phyloP scores from a whole-genome alignment of 2,329 filamentous ascomycete genomes.

The Cladophialophora chaetospira region DNA sequence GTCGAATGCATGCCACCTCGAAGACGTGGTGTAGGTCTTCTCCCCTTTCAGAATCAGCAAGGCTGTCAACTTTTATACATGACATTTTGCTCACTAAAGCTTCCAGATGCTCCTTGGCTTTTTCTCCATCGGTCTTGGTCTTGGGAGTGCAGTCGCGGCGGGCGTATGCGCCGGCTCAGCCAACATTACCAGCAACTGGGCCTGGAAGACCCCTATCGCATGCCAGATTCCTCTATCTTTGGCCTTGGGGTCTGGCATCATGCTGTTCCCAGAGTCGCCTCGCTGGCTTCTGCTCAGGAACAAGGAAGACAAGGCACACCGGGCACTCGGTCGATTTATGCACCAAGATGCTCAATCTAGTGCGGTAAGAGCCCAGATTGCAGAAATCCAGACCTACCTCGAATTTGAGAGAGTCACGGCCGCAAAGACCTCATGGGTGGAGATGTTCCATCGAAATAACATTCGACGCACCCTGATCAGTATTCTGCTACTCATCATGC shows the following conservation, averaged over 20 bases:
- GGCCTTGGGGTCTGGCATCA: conserved; percentile 42
- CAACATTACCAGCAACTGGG: conserved; percentile 32
- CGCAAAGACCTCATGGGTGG: background rate
- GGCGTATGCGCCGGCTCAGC: conserved; percentile 36
- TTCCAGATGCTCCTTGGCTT: conserved; percentile 46
- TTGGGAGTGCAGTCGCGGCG: conserved; percentile 34
- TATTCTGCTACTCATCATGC: background rate
- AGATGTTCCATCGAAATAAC: background rate
- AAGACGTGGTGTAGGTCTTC: too few relatives aligned
- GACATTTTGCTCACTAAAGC: too few relatives aligned
- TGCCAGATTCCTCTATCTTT: conserved; percentile 36
- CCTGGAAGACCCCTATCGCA: conserved; percentile 36
- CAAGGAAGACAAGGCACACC: conserved; percentile 43
- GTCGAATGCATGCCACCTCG: conserved; percentile 54
- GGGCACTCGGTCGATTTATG: conserved; percentile 36
- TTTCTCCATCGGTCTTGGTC: conserved; percentile 28
- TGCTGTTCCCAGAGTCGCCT: conserved; percentile 47
- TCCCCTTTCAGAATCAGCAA: too few relatives aligned
- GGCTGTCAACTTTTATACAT: too few relatives aligned
- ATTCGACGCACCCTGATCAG: background rate
- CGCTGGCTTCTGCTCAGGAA: conserved; percentile 50
- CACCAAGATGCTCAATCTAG: background rate
- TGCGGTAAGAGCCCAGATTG: background rate
- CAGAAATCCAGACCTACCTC: background rate
- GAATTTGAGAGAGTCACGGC: background rate